Percentiles rank a stretch among this genome's conserved stretches.
These are phyloP conservation scores for Cyberlindnera samutprakarnensis DNA, from an alignment of 805 yeast species.

Conservation along the genomic window DNA sequence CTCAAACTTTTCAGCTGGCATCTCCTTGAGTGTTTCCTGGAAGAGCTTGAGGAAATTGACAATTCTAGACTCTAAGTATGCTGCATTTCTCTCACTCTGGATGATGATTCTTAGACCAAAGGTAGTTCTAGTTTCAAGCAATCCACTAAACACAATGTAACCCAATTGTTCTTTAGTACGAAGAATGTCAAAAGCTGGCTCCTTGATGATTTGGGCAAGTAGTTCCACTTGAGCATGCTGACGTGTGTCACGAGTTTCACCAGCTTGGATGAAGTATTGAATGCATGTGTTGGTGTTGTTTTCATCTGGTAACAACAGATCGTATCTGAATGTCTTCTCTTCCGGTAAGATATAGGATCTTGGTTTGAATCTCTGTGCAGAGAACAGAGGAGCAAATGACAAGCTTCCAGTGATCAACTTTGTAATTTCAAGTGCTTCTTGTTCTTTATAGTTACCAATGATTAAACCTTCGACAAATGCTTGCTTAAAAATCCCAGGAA, in stretches of 20 bases:
- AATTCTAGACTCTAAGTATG: slow-evolving; percentile 70
- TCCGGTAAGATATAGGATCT: slow-evolving; percentile 36
- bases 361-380: slow-evolving; percentile 35
- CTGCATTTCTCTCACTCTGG: slow-evolving; percentile 76
- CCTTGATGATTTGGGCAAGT: slow-evolving; percentile 65
- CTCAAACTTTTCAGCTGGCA: slow-evolving; percentile 58
- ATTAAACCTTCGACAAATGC: slow-evolving; percentile 64
- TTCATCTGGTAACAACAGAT: slow-evolving; percentile 48
- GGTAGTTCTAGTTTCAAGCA: slow-evolving; percentile 59
- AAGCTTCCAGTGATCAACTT: slow-evolving; percentile 33
- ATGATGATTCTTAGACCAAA: slow-evolving; percentile 67
- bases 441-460: slow-evolving; percentile 61
- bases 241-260: slow-evolving; percentile 36
- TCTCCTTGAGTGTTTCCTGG: slow-evolving; percentile 35
- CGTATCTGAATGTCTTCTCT: slow-evolving; percentile 36
- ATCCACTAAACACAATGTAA: slow-evolving; percentile 82
- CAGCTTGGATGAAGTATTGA: slow-evolving; percentile 69
- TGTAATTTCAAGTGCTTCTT: slow-evolving; percentile 45
- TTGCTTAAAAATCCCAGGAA: slow-evolving; percentile 47
- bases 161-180: slow-evolving; percentile 95
- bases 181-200: slow-evolving; percentile 83
- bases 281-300: slow-evolving; percentile 78
- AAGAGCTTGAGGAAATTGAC: slow-evolving; percentile 51
- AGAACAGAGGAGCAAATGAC: slow-evolving; percentile 30
- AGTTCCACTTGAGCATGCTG: slow-evolving; percentile 51